Evolutionary conservation across 106 monocot genomes (phyloP), one percentile per base, ranked within the genome.

Genomic region (Hemerocallis citrina): DNA sequence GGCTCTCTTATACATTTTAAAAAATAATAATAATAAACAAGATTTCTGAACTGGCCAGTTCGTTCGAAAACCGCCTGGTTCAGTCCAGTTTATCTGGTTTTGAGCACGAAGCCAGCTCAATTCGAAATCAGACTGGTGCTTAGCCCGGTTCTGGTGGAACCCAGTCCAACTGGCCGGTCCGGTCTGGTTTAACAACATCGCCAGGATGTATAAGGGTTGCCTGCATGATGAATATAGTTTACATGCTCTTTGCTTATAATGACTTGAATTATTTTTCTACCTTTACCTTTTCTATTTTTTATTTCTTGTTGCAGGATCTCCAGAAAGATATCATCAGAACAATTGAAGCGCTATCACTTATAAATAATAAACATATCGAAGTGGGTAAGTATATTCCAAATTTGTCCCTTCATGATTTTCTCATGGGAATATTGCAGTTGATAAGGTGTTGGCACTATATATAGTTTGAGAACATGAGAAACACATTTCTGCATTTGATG

Each of bases 321-420:
- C 95, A 96, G 50, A 96, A 86, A 74, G 95, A 96, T 51, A 80
- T 96, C 65, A 76, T 81, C 33, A 67, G 95, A 65, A 80, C 90
- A 62, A 78, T 64, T 67, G 95, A 96, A 69, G 61, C 44, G 16
- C 76, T 76, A 72, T 57, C 72, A 14, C 22, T 54, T 22, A 66
- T 90, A 68, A 74, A 72, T 21, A 63, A 45, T 49, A 96, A 73
- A 34, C 86, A 90, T 25, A 48, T 87, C 29, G 95, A 96, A 87
- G 64, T 71, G 35, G 95, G 95, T 96, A 57, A 55, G 45, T 59
- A 11, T 59, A 46, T 57, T 46, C 23, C 59, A 20, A 19, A 55
- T 22, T 12, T 27, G 20, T 46, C 47, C 3, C 68, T 49, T 31
- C 14, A 22, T 29, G 29, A 62, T 45, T 34, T 17, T 58, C 21